A percentile compares a stretch with the other conserved stretches of the same genome.
phyloP scores from a whole-genome alignment of 169 alveolate species.

The Cardiosporidium cionae region DNA sequence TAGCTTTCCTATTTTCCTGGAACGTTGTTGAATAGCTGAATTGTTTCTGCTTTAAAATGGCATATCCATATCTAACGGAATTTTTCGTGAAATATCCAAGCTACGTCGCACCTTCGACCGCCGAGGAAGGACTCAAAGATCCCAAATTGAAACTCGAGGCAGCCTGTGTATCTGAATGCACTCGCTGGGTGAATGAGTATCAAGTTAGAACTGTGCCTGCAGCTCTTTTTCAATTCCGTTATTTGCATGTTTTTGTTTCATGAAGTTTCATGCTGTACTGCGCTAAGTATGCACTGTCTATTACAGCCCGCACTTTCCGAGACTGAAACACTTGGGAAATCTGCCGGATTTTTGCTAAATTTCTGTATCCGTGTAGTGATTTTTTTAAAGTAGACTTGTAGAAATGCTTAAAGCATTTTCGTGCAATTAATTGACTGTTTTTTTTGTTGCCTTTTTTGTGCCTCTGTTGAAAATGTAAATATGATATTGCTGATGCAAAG shows the following conservation, averaged over 20 bases:
- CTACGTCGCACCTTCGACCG: slow-evolving; percentile 42
- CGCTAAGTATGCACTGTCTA: too few relatives aligned
- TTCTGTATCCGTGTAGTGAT: too few relatives aligned
- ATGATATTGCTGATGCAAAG: not conserved
- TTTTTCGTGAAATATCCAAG: slow-evolving; percentile 48
- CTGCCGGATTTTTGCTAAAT: too few relatives aligned
- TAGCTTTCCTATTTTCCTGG: too few relatives aligned
- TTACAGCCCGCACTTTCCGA: too few relatives aligned
- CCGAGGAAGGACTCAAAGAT: slow-evolving; percentile 49
- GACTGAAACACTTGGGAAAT: too few relatives aligned
- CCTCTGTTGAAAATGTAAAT: not conserved
- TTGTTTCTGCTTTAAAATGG: slow-evolving; percentile 18
- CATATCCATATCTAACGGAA: slow-evolving; percentile 49
- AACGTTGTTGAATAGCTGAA: too few relatives aligned
- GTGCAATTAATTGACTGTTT: not conserved
- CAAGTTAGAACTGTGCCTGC: slow-evolving; percentile 2
- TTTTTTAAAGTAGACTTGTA: too few relatives aligned
- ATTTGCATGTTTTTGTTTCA: not conserved
- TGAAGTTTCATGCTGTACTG: too few relatives aligned
- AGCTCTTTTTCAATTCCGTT: not conserved
- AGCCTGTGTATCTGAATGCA: slow-evolving; percentile 51
- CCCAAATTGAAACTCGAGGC: slow-evolving; percentile 54
- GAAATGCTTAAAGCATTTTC: too few relatives aligned
- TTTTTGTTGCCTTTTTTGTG: not conserved
- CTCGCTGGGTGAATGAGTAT: slow-evolving; percentile 50